Conservation (phyloP, 2,329 filamentous ascomycete genomes). For the Pyricularia pennisetigena region DNA sequence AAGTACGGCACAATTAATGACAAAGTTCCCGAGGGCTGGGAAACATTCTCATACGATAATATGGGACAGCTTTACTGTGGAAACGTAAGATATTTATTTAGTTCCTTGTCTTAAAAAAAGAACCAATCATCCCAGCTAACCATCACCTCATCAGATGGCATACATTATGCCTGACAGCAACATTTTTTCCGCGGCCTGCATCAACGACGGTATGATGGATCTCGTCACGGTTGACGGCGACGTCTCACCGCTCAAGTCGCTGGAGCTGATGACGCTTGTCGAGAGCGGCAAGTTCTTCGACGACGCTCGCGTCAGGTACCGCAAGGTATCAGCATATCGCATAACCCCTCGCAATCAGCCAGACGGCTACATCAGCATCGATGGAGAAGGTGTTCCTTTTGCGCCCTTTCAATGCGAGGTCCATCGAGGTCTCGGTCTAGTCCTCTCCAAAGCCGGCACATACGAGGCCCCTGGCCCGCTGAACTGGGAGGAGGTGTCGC, state of each 20-base stretch:
- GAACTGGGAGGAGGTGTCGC: slow-evolving; percentile 33
- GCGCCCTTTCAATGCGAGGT: slow-evolving; percentile 87
- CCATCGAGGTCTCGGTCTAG: slow-evolving; percentile 70
- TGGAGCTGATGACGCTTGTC: slow-evolving; percentile 62
- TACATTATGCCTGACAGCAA: slow-evolving; percentile 82
- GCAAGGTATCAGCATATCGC: slow-evolving; percentile 80
- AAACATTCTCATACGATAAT: slow-evolving; percentile 60
- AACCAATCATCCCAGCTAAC: neutral
- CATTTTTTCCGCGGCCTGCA: slow-evolving; percentile 77
- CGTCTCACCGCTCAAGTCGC: slow-evolving; percentile 53
- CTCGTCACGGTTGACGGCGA: slow-evolving; percentile 72
- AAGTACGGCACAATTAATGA: slow-evolving; percentile 74
- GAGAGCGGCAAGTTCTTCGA: slow-evolving; percentile 72
- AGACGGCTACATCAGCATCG: slow-evolving; percentile 84
- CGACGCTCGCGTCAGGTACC: slow-evolving; percentile 64
- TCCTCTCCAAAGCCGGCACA: slow-evolving; percentile 65
- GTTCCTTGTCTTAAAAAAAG: neutral
- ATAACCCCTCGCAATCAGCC: slow-evolving; percentile 64
- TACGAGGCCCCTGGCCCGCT: slow-evolving; percentile 57
- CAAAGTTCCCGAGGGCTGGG: slow-evolving; percentile 68
- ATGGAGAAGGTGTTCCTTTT: slow-evolving; percentile 82
- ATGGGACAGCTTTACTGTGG: slow-evolving; percentile 90
- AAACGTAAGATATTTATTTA: slow-evolving; percentile 46
- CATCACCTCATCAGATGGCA: slow-evolving; percentile 52
- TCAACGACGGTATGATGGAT: slow-evolving; percentile 79